These are phyloP conservation scores for Cadophora sp. DNA, from an alignment of 2,329 filamentous ascomycete genomes.

Conservation along the genomic window DNA sequence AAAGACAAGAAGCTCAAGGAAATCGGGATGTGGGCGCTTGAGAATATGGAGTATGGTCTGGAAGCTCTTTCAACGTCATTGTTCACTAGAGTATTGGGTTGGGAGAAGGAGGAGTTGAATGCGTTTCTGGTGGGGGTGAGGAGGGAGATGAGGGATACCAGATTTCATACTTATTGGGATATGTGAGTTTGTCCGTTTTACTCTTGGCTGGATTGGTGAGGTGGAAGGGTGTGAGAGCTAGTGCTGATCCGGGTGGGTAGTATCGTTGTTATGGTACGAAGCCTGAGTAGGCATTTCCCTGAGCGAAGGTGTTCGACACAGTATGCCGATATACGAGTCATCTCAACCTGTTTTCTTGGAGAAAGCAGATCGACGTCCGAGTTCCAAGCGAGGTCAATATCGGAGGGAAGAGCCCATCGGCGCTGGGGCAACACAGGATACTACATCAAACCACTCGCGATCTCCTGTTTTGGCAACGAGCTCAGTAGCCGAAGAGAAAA, in stretches of 20 bases:
- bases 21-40: conserved; percentile 43
- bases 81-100: conserved; percentile 33
- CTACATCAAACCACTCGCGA: too few relatives aligned
- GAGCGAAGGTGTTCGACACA: too few relatives aligned
- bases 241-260: not conserved
- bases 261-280: not conserved
- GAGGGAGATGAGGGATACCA: conserved; percentile 29
- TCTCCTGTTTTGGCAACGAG: too few relatives aligned
- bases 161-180: conserved; percentile 32
- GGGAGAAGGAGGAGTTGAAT: conserved; percentile 33
- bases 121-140: conserved; percentile 33
- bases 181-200: conserved; percentile 25
- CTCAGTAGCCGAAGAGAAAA: too few relatives aligned
- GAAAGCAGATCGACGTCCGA: too few relatives aligned
- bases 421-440: too few relatives aligned
- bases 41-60: conserved; percentile 26
- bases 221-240: not conserved
- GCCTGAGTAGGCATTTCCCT: not conserved
- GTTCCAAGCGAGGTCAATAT: too few relatives aligned
- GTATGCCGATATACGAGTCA: too few relatives aligned
- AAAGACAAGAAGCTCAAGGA: conserved; percentile 53
- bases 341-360: too few relatives aligned
- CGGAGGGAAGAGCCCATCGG: too few relatives aligned
- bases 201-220: not conserved
- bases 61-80: conserved; percentile 30